Conservation (phyloP, 1,139 yeast genomes). For the Citeromyces hawaiiensis region DNA sequence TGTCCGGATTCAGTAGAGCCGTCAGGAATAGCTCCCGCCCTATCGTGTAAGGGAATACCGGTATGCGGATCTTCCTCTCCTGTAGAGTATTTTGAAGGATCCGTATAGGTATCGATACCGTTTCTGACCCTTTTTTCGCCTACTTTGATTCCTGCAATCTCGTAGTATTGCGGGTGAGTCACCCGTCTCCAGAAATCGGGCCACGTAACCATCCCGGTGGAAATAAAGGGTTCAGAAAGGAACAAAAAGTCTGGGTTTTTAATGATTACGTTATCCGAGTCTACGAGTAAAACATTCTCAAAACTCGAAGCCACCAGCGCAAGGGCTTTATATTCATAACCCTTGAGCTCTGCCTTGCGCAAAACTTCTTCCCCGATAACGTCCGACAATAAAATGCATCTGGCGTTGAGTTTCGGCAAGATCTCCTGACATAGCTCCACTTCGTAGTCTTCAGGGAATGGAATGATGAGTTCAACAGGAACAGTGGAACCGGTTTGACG, state of each 20-base stretch:
- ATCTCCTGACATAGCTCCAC: conserved; percentile 29
- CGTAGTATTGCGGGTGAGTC: conserved; percentile 42
- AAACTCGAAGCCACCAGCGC: conserved; percentile 43
- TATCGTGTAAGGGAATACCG: conserved; percentile 29
- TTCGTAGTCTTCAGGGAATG: conserved; percentile 30
- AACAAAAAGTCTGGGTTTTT: conserved; percentile 36
- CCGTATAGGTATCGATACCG: conserved; percentile 13
- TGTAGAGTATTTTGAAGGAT: conserved; percentile 5
- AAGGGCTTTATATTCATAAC: conserved; percentile 47
- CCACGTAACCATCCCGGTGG: conserved; percentile 40
- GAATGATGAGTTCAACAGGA: conserved; percentile 51
- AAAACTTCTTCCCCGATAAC: conserved; percentile 18
- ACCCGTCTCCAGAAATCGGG: conserved; percentile 61
- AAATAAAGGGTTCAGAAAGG: conserved; percentile 22
- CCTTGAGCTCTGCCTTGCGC: conserved; percentile 13
- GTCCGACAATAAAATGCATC: conserved; percentile 28
- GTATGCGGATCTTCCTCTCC: conserved; percentile 10
- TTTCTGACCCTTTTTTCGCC: conserved; percentile 17
- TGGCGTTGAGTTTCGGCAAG: conserved; percentile 33
- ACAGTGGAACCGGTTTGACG: conserved; percentile 38
- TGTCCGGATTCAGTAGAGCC: conserved; percentile 57
- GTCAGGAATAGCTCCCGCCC: conserved; percentile 45
- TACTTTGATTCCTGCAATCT: conserved; percentile 32
- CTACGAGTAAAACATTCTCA: conserved; percentile 40
- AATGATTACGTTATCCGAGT: conserved; percentile 47